Evolutionary conservation across 2,329 filamentous ascomycete genomes (phyloP).

Genomic region (Fusarium abutilonis): DNA sequence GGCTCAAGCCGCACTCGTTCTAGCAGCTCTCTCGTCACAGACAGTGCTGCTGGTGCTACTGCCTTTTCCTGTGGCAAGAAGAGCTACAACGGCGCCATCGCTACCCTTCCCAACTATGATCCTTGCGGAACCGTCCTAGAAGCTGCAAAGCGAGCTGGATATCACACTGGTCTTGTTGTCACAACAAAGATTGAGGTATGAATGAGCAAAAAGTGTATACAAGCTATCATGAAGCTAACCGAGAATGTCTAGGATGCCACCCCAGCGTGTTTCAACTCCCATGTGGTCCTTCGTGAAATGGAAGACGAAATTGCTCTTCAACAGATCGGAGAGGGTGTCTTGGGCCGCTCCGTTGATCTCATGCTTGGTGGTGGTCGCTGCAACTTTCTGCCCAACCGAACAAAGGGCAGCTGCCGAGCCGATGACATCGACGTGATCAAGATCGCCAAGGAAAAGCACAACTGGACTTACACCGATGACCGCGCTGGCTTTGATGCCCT

Average conservation of each 20-base stretch:
- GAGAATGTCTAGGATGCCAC: slow-evolving; percentile 85
- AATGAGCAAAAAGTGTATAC: background rate
- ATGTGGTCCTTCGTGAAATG: slow-evolving; percentile 81
- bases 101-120: slow-evolving; percentile 82
- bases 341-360: slow-evolving; percentile 88
- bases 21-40: slow-evolving; percentile 85
- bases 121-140: slow-evolving; percentile 94
- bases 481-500: slow-evolving; percentile 80
- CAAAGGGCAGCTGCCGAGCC: slow-evolving; percentile 79
- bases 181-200: slow-evolving; percentile 69
- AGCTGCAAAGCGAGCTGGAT: slow-evolving; percentile 90
- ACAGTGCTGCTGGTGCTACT: slow-evolving; percentile 96
- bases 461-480: slow-evolving; percentile 80
- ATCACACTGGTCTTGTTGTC: slow-evolving; percentile 91
- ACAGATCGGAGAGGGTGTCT: slow-evolving; percentile 85
- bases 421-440: slow-evolving; percentile 81
- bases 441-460: slow-evolving; percentile 76
- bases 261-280: slow-evolving; percentile 91
- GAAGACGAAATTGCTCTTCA: slow-evolving; percentile 93
- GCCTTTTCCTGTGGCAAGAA: slow-evolving; percentile 93
- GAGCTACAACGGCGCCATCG: slow-evolving; percentile 97
- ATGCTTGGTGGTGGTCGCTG: slow-evolving; percentile 94
- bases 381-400: slow-evolving; percentile 88
- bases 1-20: slow-evolving; percentile 89
- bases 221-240: background rate